Conservation (phyloP, 108 stramenopile species). For the Pinguiococcus pyrenoidosus region DNA sequence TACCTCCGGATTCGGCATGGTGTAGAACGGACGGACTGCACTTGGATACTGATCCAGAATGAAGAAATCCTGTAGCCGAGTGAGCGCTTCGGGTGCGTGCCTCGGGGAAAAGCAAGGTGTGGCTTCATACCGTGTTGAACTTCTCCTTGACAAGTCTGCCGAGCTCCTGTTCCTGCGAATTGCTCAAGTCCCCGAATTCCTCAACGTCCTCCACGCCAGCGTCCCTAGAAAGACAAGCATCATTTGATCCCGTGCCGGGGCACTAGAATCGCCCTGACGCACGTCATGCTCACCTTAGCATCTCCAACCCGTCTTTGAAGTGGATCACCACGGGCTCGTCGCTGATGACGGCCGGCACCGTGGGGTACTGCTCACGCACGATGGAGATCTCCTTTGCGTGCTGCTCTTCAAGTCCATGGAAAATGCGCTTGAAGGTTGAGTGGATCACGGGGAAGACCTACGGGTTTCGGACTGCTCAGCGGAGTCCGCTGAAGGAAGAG, state of each 20-base stretch:
- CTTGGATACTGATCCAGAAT: constrained; percentile 90
- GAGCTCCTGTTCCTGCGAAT: constrained; percentile 69
- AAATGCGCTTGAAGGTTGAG: constrained; percentile 82
- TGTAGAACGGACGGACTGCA: constrained; percentile 84
- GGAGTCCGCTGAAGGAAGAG: too few species aligned
- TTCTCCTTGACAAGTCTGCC: constrained; percentile 77
- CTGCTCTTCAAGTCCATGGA: constrained; percentile 68
- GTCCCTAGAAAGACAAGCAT: too few species aligned
- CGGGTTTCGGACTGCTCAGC: too few species aligned
- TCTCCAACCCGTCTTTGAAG: constrained; percentile 87
- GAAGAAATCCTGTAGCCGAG: too few species aligned
- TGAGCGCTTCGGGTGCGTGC: too few species aligned
- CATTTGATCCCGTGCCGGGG: too few species aligned
- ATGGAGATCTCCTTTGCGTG: constrained; percentile 60
- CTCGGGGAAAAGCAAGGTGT: too few species aligned
- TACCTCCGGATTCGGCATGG: constrained; percentile 85
- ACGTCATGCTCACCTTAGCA: constrained; percentile 48
- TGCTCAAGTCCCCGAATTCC: constrained; percentile 69
- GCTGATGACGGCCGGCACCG: constrained; percentile 74
- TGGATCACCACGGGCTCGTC: constrained; percentile 86
- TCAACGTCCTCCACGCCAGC: constrained; percentile 67
- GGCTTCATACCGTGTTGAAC: constrained; percentile 72
- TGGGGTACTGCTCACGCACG: constrained; percentile 73
- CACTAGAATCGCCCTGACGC: too few species aligned
- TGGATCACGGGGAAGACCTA: constrained; percentile 73